A percentile compares a stretch with the other conserved stretches of the same genome.
Conservation (phyloP, 345 rosid genomes). For the Viola odorata region DNA sequence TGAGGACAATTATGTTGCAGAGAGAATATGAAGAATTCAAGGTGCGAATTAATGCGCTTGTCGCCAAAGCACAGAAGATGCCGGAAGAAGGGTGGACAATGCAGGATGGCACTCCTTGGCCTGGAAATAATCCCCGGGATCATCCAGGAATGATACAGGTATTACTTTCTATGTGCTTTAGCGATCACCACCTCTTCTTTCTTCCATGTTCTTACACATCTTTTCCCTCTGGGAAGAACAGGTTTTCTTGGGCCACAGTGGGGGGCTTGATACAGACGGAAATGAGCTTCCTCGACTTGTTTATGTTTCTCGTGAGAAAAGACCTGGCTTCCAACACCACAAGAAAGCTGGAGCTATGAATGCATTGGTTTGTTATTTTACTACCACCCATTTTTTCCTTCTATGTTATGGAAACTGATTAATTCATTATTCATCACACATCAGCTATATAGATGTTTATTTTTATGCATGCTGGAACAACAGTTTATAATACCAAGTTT, state of each 20-base stretch:
- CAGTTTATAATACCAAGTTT: neutral
- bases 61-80: slow-evolving; percentile 95
- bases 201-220: slow-evolving; percentile 2
- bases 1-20: slow-evolving; percentile 28
- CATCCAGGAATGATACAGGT: slow-evolving; percentile 99
- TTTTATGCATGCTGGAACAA: neutral
- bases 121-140: slow-evolving; percentile 97
- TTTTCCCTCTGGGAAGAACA: slow-evolving; percentile 20
- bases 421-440: neutral
- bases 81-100: slow-evolving; percentile 99
- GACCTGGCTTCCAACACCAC: slow-evolving; percentile 99
- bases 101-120: slow-evolving; percentile 99
- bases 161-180: slow-evolving; percentile 11
- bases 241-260: slow-evolving; percentile 98
- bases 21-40: slow-evolving; percentile 99
- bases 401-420: neutral
- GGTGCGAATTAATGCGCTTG: slow-evolving; percentile 98
- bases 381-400: neutral
- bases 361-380: slow-evolving; percentile 71
- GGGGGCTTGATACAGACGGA: slow-evolving; percentile 97
- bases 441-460: neutral
- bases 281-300: slow-evolving; percentile 98
- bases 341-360: slow-evolving; percentile 99
- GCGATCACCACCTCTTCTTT: neutral
- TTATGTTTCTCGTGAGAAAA: slow-evolving; percentile 99